Base-by-base conservation (phyloP, 148 eudicot species). In the Heliosperma pusillum region DNA sequence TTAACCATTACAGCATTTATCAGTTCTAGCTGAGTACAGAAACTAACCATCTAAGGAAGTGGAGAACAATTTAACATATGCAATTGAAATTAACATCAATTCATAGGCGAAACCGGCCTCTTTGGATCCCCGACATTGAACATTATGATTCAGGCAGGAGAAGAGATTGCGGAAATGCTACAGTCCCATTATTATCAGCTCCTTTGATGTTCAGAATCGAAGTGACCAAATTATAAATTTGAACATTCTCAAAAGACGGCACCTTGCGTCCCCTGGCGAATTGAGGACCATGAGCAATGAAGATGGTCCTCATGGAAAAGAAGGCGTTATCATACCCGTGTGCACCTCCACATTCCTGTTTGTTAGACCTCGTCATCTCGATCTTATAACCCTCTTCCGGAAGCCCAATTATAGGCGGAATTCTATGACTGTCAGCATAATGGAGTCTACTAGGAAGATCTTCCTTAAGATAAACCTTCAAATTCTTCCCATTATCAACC, bases 241-340 rank as follows among this genome's bases (percentile, higher is more conserved):
- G 80, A 30, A 93, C 90, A 84, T 91, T 93, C 79, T 93, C 93
- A 58, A 91, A 93, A 66, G 98, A 93, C 4, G 94, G 91, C 2
- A 93, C 87, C 72, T 91, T 91, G 29, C 80, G 75, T 6, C 90
- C 97, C 52, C 87, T 81, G 26, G 83, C 88, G 69, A 93, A 88
- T 74, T 75, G 91, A 57, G 88, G 97, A 21, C 97, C 95, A 81
- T 84, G 95, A 52, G 85, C 98, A 11, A 93, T 82, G 53, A 91
- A 93, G 25, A 93, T 86, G 9, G 95, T 85, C 74, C 98, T 88
- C 98, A 93, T 93, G n/a, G 98, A 93, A 81, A 93, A 93, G 77
- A 85, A 83, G 7, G 79, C 89, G 76, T 91, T 91, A 74, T 93
- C 98, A 73, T 91, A 91, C 12, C 98, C 98, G 78, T 93, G 98